phyloP scores from a whole-genome alignment of 2,329 filamentous ascomycete genomes.

The Alternaria brassicae region DNA sequence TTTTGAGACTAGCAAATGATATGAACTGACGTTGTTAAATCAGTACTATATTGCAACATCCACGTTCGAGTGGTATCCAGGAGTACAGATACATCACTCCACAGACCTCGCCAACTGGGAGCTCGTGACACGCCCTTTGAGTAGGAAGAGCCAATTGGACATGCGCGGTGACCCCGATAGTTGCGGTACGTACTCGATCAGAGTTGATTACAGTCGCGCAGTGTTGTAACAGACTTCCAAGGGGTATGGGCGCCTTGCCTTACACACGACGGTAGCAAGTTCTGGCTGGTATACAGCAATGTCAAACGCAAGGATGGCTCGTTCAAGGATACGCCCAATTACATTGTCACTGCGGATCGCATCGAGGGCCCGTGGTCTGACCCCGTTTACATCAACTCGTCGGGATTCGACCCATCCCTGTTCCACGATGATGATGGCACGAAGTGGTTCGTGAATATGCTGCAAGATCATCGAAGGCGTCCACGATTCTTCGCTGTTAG shows the following conservation, averaged over 20 bases:
- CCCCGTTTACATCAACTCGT: slow-evolving; percentile 65
- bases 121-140: slow-evolving; percentile 62
- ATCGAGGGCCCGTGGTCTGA: slow-evolving; percentile 70
- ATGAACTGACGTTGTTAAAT: not conserved
- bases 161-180: slow-evolving; percentile 61
- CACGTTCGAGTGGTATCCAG: slow-evolving; percentile 68
- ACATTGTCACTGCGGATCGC: slow-evolving; percentile 61
- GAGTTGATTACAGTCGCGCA: not conserved
- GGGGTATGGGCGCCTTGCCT: slow-evolving; percentile 70
- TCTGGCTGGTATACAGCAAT: slow-evolving; percentile 71
- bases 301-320: slow-evolving; percentile 72
- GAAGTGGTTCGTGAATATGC: slow-evolving; percentile 50
- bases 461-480: slow-evolving; percentile 45
- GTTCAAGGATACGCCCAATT: slow-evolving; percentile 70
- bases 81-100: slow-evolving; percentile 62
- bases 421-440: slow-evolving; percentile 48
- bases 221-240: slow-evolving; percentile 8
- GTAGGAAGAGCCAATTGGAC: slow-evolving; percentile 59
- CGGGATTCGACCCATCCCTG: slow-evolving; percentile 65
- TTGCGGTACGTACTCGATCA: slow-evolving; percentile 46
- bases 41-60: slow-evolving; percentile 67
- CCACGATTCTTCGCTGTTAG: slow-evolving; percentile 56
- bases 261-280: slow-evolving; percentile 65
- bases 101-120: slow-evolving; percentile 61
- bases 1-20: not conserved